Evolutionary conservation across 1,284 basidiomycete species (phyloP), one percentile per base, ranked within the genome.

Genomic region (Moesziomyces sp.): DNA sequence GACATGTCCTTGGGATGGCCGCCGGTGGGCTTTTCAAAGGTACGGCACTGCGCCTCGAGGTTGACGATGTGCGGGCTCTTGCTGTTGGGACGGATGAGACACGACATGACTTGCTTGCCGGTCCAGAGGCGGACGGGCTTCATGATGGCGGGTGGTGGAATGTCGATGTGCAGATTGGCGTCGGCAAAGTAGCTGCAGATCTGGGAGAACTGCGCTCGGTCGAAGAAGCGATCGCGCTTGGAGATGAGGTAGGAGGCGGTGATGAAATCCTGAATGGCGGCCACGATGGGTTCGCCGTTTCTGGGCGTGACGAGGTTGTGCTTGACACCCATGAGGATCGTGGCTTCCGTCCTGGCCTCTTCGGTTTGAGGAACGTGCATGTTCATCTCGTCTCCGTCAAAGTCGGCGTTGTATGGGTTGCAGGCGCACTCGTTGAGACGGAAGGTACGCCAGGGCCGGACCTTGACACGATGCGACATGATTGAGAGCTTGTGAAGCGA

Each of bases 301-400:
- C 79, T 72, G 9, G 78, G 81, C 21, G 81, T 99, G 64, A 99
- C 96, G 57, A 99, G 88, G 85, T 99, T 99, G 84, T 95, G 90
- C 84, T 97, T 97, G 76, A 98, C 93, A 78, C 90, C 94, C 97
- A 99, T 99, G 43, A 99, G 90, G 82, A 97, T 93, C 30, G 97
- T 89, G 0, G 97, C 97, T 85, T 99, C 97, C 3, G 96, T 97
- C 53, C 97, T 89, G 1, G 97, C 95, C 86, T 99, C 97, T 85
- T 99, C 97, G 0, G 97, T 99, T 85, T 99, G 97, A 0, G 97
- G 97, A 2, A 99, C 93, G 85, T 99, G 83, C 76, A 99, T 88
- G 85, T 99, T 99, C 97, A 99, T 99, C 86, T 99, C 97, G 84
- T 99, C 97, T 72, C 97, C 97, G 84, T 99, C 97, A 81, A 99